Percentiles rank a stretch among this genome's conserved stretches.
Conservation (phyloP, 2,329 filamentous ascomycete species). For the Penicillium sp. region DNA sequence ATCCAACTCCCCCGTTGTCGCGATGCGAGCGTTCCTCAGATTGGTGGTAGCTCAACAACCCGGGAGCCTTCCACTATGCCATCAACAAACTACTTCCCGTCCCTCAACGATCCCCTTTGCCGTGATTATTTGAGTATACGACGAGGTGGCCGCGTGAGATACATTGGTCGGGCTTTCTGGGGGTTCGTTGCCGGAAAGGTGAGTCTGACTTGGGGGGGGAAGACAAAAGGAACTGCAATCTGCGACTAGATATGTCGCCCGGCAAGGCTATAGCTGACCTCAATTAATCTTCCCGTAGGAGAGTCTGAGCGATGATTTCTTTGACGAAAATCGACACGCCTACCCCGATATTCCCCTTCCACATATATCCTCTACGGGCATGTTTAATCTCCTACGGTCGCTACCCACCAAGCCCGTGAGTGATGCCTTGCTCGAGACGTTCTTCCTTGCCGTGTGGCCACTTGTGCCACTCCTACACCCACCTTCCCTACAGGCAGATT, state of each 20-base stretch:
- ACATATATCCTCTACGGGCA: background rate
- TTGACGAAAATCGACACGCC: background rate
- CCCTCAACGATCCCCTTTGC: background rate
- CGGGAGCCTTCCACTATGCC: background rate
- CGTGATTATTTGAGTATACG: background rate
- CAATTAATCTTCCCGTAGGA: background rate
- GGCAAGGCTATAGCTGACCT: background rate
- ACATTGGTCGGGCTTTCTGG: background rate
- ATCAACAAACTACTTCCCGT: background rate
- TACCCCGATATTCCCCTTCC: background rate
- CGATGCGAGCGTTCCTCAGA: background rate
- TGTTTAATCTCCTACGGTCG: slow-evolving; percentile 1
- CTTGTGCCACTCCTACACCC: slow-evolving; percentile 9
- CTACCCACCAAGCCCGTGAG: background rate
- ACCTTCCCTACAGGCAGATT: slow-evolving; percentile 6
- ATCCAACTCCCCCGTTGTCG: background rate
- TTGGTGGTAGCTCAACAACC: background rate
- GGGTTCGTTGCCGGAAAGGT: background rate
- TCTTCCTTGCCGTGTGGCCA: background rate
- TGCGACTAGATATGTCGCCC: background rate
- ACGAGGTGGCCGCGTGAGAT: background rate
- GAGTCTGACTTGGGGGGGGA: background rate
- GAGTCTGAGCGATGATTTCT: background rate
- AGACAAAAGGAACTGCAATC: background rate
- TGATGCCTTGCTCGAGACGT: background rate